Conservation (phyloP, 805 yeast genomes). For the Lachancea waltii region DNA sequence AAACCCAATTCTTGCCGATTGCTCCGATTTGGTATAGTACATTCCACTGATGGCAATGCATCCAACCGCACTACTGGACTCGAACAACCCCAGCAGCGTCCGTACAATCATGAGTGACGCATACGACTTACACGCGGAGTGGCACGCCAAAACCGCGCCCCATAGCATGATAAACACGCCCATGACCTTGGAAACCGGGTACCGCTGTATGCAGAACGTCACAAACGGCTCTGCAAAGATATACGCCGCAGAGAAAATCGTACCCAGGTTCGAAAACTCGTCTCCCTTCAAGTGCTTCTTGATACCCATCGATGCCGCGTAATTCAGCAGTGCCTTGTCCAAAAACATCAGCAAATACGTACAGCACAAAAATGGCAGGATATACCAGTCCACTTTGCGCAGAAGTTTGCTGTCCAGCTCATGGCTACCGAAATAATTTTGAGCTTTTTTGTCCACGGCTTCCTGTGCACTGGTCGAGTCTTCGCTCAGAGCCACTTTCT, state of each 20-base stretch:
- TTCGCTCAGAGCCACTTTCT: slow-evolving; percentile 12
- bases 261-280: slow-evolving; percentile 47
- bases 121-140: slow-evolving; percentile 46
- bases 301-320: slow-evolving; percentile 62
- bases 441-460: slow-evolving; percentile 1
- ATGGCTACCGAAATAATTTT: slow-evolving; percentile 23
- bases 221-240: slow-evolving; percentile 50
- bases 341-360: slow-evolving; percentile 52
- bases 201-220: slow-evolving; percentile 42
- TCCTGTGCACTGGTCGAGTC: slow-evolving; percentile 10
- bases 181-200: slow-evolving; percentile 48
- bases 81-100: slow-evolving; percentile 47
- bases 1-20: slow-evolving; percentile 45
- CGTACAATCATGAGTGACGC: slow-evolving; percentile 52
- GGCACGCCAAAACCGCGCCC: slow-evolving; percentile 48
- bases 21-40: slow-evolving; percentile 54
- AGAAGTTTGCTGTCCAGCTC: slow-evolving; percentile 18
- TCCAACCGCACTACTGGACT: slow-evolving; percentile 50
- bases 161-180: slow-evolving; percentile 43
- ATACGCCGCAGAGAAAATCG: slow-evolving; percentile 48
- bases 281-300: slow-evolving; percentile 41
- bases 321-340: slow-evolving; percentile 53
- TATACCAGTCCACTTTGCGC: slow-evolving; percentile 41
- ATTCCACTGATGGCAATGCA: slow-evolving; percentile 52
- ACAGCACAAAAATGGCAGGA: slow-evolving; percentile 45